Percentiles rank a stretch among this genome's conserved stretches.
Evolutionary conservation across 75 land plant species (phyloP).

Genomic region (Chamaecyparis obtusa): DNA sequence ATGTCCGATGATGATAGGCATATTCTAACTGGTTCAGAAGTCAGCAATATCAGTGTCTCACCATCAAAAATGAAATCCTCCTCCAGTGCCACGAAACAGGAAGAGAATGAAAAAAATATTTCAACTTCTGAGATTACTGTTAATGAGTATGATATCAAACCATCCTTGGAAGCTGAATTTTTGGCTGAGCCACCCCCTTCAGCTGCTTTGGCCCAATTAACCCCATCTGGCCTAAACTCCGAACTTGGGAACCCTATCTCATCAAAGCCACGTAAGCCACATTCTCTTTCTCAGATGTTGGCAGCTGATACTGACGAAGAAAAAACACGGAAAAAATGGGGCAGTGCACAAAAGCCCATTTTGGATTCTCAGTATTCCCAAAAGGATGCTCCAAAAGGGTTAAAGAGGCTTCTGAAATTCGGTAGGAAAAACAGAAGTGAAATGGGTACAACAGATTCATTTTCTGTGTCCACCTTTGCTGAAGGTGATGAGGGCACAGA

Average conservation of each 20-base stretch:
- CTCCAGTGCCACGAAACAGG: not conserved
- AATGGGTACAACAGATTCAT: slow-evolving; percentile 31
- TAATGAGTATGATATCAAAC: not conserved
- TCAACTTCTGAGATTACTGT: not conserved
- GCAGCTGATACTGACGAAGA: slow-evolving; percentile 57
- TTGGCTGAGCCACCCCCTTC: not conserved
- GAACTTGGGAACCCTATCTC: slow-evolving; percentile 19
- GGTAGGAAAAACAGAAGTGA: slow-evolving; percentile 75
- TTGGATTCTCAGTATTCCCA: slow-evolving; percentile 29
- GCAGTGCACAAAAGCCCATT: slow-evolving; percentile 66
- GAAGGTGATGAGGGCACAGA: slow-evolving; percentile 78
- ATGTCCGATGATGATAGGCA: not conserved
- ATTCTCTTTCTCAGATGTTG: slow-evolving; percentile 72
- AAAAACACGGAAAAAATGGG: slow-evolving; percentile 62
- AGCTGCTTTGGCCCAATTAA: not conserved
- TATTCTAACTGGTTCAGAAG: slow-evolving; percentile 4
- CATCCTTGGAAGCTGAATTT: not conserved
- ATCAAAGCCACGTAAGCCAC: slow-evolving; percentile 39
- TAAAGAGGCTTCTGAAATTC: slow-evolving; percentile 94
- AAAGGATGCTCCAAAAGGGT: slow-evolving; percentile 88
- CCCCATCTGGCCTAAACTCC: not conserved
- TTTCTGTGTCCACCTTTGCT: slow-evolving; percentile 54
- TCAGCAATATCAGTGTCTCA: not conserved
- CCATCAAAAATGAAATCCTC: not conserved
- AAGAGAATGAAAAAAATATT: not conserved